Evolutionary conservation across 1,284 basidiomycete species (phyloP).

Genomic region (Bondarzewia mesenterica): DNA sequence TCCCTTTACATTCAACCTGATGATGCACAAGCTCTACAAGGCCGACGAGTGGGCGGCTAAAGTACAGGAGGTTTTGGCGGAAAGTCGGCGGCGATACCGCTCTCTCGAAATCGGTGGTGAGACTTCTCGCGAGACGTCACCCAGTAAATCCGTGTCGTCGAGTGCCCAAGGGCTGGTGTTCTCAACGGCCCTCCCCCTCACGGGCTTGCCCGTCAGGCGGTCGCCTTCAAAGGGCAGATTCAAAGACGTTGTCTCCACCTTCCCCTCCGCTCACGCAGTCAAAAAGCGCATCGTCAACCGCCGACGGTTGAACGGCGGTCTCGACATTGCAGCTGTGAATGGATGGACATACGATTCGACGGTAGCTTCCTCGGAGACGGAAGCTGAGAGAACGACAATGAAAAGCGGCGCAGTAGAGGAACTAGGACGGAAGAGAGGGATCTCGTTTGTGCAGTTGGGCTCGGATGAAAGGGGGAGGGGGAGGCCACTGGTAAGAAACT

Average conservation of each 20-base stretch:
- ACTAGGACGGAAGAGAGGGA: constrained; percentile 10
- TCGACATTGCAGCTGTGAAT: constrained; percentile 18
- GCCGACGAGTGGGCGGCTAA: constrained; percentile 52
- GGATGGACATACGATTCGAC: constrained; percentile 45
- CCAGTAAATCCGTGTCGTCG: not conserved
- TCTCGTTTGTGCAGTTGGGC: constrained; percentile 9
- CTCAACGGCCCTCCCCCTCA: not conserved
- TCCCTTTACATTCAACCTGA: constrained; percentile 56
- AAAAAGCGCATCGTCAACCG: constrained; percentile 53
- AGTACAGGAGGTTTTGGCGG: constrained; percentile 45
- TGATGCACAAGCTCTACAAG: constrained; percentile 56
- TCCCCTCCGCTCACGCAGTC: constrained; percentile 20
- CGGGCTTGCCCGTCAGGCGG: constrained; percentile 5
- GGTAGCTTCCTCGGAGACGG: constrained; percentile 31
- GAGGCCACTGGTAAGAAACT: not conserved
- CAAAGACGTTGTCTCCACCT: constrained; percentile 7
- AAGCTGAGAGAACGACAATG: constrained; percentile 4
- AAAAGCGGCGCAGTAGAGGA: not conserved
- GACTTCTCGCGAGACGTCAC: not conserved
- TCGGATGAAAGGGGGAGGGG: not conserved
- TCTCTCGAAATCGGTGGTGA: constrained; percentile 37
- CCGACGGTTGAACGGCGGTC: constrained; percentile 36
- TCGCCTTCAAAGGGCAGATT: constrained; percentile 4
- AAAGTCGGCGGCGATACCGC: constrained; percentile 45
- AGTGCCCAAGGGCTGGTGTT: not conserved